phyloP scores from a whole-genome alignment of 441 rosid species.

The Pelargonium cotyledonis region DNA sequence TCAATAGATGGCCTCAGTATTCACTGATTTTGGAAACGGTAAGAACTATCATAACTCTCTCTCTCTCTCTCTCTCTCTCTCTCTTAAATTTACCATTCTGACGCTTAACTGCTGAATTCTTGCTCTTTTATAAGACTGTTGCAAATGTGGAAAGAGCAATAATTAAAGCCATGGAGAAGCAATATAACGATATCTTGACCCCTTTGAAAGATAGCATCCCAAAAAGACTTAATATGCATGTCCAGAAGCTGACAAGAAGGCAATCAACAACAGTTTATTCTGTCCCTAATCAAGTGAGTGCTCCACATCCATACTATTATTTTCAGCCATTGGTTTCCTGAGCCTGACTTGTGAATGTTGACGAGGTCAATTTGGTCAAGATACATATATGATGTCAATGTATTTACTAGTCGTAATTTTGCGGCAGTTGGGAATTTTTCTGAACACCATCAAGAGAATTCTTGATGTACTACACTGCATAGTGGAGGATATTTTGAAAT shows the following conservation, averaged over 20 bases:
- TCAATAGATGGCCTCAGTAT: slow-evolving; percentile 90
- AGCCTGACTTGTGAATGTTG: background rate
- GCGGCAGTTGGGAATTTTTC: slow-evolving; percentile 72
- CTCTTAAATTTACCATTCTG: background rate
- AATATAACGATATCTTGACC: slow-evolving; percentile 71
- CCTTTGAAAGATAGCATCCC: slow-evolving; percentile 85
- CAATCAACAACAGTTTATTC: slow-evolving; percentile 68
- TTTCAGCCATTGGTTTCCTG: slow-evolving; percentile 1
- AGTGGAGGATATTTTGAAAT: slow-evolving; percentile 76
- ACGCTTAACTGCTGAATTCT: slow-evolving; percentile 2
- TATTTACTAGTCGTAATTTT: slow-evolving; percentile 20
- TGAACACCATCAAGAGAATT: slow-evolving; percentile 86
- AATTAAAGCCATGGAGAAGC: slow-evolving; percentile 81
- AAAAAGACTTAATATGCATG: slow-evolving; percentile 87
- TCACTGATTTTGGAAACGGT: slow-evolving; percentile 81
- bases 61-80: background rate
- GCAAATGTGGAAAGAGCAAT: slow-evolving; percentile 81
- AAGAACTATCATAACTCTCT: slow-evolving; percentile 22
- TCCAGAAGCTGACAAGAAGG: slow-evolving; percentile 87
- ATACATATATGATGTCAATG: background rate
- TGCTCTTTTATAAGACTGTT: slow-evolving; percentile 48
- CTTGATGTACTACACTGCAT: slow-evolving; percentile 77
- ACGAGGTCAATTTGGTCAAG: background rate
- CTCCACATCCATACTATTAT: background rate
- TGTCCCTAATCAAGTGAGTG: slow-evolving; percentile 74